Conservation (phyloP, 2,329 filamentous ascomycete genomes). For the Pyrenophora tritici-repentis region DNA sequence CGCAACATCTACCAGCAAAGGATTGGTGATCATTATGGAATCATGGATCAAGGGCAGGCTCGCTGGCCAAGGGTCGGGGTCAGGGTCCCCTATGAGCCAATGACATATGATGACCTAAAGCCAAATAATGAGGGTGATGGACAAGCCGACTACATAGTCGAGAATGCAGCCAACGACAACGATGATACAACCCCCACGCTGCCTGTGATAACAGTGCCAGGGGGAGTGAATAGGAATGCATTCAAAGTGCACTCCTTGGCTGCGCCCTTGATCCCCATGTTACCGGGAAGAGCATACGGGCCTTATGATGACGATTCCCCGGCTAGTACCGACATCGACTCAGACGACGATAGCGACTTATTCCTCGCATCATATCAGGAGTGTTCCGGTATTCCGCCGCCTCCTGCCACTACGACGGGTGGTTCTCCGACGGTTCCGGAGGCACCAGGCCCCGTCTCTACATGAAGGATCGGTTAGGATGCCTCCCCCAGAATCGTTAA, state of each 20-base stretch:
- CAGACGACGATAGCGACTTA: not conserved
- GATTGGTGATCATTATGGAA: slow-evolving; percentile 9
- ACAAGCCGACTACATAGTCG: not conserved
- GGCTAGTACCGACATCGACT: not conserved
- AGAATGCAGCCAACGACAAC: too few relatives aligned
- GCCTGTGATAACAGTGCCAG: too few relatives aligned
- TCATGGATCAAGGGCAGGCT: not conserved
- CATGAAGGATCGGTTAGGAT: too few relatives aligned
- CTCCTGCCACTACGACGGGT: too few relatives aligned
- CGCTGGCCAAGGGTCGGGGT: slow-evolving; percentile 12
- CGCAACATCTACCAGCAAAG: slow-evolving; percentile 1
- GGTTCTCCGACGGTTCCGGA: too few relatives aligned
- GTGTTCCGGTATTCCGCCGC: not conserved
- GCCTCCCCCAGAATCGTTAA: too few relatives aligned
- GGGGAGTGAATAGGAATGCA: not conserved
- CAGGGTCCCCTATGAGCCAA: slow-evolving; percentile 10
- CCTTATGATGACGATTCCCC: not conserved
- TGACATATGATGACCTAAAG: not conserved
- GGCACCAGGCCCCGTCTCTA: too few relatives aligned
- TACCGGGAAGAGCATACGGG: too few relatives aligned
- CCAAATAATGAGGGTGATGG: too few relatives aligned
- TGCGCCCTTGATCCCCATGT: not conserved
- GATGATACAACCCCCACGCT: too few relatives aligned
- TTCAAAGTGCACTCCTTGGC: not conserved
- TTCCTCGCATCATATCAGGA: not conserved